Evolutionary conservation across 768 basidiomycete genomes (phyloP), one percentile per base, ranked within the genome.

Genomic region (Saitozyma podzolica): DNA sequence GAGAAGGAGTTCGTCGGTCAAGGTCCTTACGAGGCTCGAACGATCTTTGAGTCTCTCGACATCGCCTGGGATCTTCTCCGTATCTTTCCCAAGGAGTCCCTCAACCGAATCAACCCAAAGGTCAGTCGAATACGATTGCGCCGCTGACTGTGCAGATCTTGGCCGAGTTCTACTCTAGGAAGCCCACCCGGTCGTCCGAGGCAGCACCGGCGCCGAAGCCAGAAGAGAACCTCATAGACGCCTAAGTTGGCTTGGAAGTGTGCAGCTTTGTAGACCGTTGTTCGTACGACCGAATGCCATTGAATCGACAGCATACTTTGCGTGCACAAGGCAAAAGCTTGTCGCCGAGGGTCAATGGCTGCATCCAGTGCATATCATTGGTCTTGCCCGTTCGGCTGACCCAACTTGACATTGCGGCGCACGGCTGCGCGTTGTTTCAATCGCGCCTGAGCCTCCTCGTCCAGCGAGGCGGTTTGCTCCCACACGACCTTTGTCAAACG

Each of bases 41-140:
- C 91, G 56, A 89, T 99, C 81, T 96, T 96, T 78, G 95, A 99
- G 73, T 94, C 92, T 55, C 86, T 99, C 50, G 96, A 99, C 82
- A 84, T 98, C 59, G 96, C 93, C 19, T 99, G 96, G 96, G 89
- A 89, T 20, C 82, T 99, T 56, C 84, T 99, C 69, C 89, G 96
- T 69, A 95, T 95, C 78, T 99, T 98, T 90, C 96, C 96, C 64
- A 93, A 94, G 81, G 95, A 97, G 82, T 91, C 92, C 80, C 85
- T 98, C 69, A 98, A 97, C 83, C 91, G 94, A 75, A 94, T 98
- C 84, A 92, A 87, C 78, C 93, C 93, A 74, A 92, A 92, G 87
- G 77, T 79, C 54, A 60, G 78, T 54, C n/a, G 1, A n/a, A 13
- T n/a, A 40, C 40, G 54, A 58, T 50, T 42, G 55, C 41, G 17